Base-by-base conservation (phyloP, 108 stramenopile species). In the Stephanodiscus triporus region DNA sequence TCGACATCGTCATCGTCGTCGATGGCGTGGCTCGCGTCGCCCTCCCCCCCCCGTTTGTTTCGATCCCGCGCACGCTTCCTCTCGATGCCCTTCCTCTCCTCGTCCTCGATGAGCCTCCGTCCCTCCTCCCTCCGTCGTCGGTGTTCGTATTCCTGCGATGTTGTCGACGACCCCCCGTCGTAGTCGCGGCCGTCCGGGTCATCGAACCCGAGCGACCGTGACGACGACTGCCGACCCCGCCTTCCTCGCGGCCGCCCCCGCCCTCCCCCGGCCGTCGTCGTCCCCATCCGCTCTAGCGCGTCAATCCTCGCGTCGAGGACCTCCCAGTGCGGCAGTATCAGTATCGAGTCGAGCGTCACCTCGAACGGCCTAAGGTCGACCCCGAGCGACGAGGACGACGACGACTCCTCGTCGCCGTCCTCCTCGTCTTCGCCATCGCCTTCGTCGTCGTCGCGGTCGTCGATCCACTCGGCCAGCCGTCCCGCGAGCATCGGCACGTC, bases 301-400 rank as follows among this genome's bases (percentile, higher is more conserved):
- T 82, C 81, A 3, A 73, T 68, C 48, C 60, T 51, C 30, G 79
- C 76, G 61, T 85, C 77, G 4, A 85, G 27, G 1, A 82, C 53
- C 72, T 91, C 92, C 56, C 85, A 68, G 45, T 91, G 82, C 2
- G 92, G 92, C 26, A 93, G 40, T 24, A 93, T 88, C 17, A 75
- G 70, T 67, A 90, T 84, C 13, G 78, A 78, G 73, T 89, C 88
- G 26, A 93, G 64, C 4, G 88, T 89, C 37, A 93, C 83, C 38
- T 86, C 84, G 60, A 93, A 93, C 13, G 89, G 68, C 50, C 82
- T 19, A 0, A 70, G 38, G 53, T 68, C n/a, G 47, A 36, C 4
- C 38, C 30, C 36, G 6, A 54, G 17, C 22, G 55, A 24, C 48
- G 34, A 7, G 40, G 45, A 48, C 38, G 19, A 11, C 34, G 37